Base-by-base conservation (phyloP, 371 early-diverging fungal species). In the Mortierella sp. region DNA sequence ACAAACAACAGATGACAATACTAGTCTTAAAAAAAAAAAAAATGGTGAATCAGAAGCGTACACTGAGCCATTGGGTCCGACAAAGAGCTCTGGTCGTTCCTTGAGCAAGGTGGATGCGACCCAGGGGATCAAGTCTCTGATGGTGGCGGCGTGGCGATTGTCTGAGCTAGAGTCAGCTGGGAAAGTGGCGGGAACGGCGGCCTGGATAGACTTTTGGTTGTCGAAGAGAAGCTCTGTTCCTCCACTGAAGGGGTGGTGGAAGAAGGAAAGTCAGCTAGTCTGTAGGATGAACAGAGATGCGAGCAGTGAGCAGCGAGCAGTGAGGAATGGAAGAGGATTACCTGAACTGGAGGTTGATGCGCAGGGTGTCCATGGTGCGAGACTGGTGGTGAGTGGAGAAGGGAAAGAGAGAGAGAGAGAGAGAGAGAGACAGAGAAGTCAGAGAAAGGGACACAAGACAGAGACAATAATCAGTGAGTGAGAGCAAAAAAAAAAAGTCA, bases 171-270 rank as follows among this genome's bases (percentile, higher is more conserved):
- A 37, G 2, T 58, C 62, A 14, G 16, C 14, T 28, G 76, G 64
- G 43, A 76, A 75, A 30, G 57, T 64, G 1, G 84, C 80, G 7
- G 94, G 92, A 14, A 95, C 74, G 1, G 75, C 72, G 46, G 91
- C 64, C 1, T 71, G 82, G 47, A 90, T 86, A 29, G 87, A 75
- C 65, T 89, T 90, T 48, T 86, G 80, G 74, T 94, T 91, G 77
- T 92, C 86, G 72, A 98, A 97, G 53, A 98, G 85, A 56, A 96
- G 87, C 82, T 98, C 99, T 92, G 97, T 92, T 29, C 99, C 98
- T 28, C 98, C 97, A 80, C 94, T 94, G n/a, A n/a, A n/a, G n/a
- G n/a, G n/a, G n/a, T n/a, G 7, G 25, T 28, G 30, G 18, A 18
- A 47, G 15, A 25, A 21, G n/a, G 80, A 81, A 30, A 7, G 51